Evolutionary conservation across 352 stramenopile species (phyloP), one percentile per base, ranked within the genome.

Genomic region (Pythium periplocum): DNA sequence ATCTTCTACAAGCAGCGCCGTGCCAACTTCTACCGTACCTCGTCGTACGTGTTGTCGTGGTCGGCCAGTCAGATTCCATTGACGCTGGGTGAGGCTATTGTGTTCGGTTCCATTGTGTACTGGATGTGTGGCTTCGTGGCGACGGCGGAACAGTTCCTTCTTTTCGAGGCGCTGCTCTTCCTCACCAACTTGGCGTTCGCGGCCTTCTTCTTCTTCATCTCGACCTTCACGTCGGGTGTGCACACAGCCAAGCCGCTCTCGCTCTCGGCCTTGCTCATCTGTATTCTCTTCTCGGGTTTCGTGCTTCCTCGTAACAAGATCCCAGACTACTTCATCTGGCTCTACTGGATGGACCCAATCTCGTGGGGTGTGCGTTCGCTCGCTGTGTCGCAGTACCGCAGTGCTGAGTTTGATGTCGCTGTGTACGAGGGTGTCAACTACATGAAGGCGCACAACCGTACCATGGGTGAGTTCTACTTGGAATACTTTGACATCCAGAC

Each of bases 1-100:
- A 41, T 77, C 12, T 92, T 83, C 66, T 89, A 90, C 66, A 90
- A 87, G 52, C 82, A 92, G 39, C 61, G 64, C 5, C 73, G 78
- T 45, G 61, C 68, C 12, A 88, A 90, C 60, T 90, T 90, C 53
- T 90, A 79, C 56, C 70, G 71, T 30, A 67, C 78, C 11, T 71
- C 69, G 31, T 71, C 73, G n/a, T 92, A 87, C 54, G 66, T 87
- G 37, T 40, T 88, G 45, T 78, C 59, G 10, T 60, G 44, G 37
- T 57, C 51, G n/a, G 53, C 61, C 7, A 62, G 61, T 55, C 51
- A 64, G 42, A 57, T 73, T 41, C 54, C 71, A 53, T 57, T 78
- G 60, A 43, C 55, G 62, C 12, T 71, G 4, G 59, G 71, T 30
- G 81, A 92, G 66, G 61, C 71, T 3, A 48, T 86, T 5, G 53